Conservation (phyloP, 2,329 filamentous ascomycete species). For the Colletotrichum tamarilloi region DNA sequence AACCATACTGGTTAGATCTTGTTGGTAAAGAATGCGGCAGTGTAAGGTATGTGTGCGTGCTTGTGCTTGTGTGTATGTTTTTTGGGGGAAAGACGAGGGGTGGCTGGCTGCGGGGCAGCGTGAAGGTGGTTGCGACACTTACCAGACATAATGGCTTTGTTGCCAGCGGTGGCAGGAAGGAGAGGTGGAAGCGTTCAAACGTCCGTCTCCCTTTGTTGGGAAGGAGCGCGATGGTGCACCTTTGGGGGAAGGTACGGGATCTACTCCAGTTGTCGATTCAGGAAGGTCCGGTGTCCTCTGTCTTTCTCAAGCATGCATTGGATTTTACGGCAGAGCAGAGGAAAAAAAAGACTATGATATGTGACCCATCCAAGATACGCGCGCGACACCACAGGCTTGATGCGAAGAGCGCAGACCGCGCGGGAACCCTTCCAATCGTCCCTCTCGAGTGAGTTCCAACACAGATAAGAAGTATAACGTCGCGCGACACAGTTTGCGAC, state of each 20-base stretch:
- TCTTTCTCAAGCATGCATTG: slow-evolving; percentile 33
- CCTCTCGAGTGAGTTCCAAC: slow-evolving; percentile 5
- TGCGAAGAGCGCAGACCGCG: slow-evolving; percentile 14
- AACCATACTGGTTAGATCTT: slow-evolving; percentile 18
- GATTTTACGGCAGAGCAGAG: slow-evolving; percentile 26
- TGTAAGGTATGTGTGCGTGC: background rate
- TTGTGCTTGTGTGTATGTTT: background rate
- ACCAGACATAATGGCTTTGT: slow-evolving; percentile 33
- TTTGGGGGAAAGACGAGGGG: background rate
- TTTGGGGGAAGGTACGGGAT: slow-evolving; percentile 2
- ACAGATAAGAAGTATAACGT: background rate
- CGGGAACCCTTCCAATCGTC: slow-evolving; percentile 20
- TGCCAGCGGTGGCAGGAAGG: background rate
- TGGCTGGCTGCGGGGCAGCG: slow-evolving; percentile 15
- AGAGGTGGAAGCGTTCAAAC: background rate
- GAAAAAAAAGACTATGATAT: slow-evolving; percentile 33
- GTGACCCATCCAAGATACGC: slow-evolving; percentile 33
- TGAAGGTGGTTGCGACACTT: slow-evolving; percentile 25
- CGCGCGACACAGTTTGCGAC: slow-evolving; percentile 21
- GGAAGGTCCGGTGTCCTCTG: slow-evolving; percentile 12
- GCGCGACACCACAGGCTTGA: slow-evolving; percentile 22
- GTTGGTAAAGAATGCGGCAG: background rate
- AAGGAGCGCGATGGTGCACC: slow-evolving; percentile 11
- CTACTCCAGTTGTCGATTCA: slow-evolving; percentile 18
- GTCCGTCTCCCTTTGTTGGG: slow-evolving; percentile 25